Percentiles rank a stretch among this genome's conserved stretches.
These are phyloP conservation scores for Hygrophila difformis DNA, from an alignment of 257 asterid genomes.

Conservation along the genomic window DNA sequence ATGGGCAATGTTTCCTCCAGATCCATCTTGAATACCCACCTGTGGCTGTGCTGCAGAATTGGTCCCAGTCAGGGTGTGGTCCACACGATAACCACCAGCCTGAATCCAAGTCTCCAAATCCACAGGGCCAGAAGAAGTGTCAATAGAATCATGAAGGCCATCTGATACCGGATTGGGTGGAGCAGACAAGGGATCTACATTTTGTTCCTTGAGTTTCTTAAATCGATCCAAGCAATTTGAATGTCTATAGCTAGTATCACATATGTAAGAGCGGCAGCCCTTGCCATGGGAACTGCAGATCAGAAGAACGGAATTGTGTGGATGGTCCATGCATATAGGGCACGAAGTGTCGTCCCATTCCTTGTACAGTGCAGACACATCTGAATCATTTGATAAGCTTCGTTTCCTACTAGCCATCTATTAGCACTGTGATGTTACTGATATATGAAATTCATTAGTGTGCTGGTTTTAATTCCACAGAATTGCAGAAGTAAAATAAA, in stretches of 20 bases:
- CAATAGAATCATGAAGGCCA: conserved; percentile 1
- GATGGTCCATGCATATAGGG: conserved; percentile 90
- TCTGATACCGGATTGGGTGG: neutral
- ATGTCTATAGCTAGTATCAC: conserved; percentile 91
- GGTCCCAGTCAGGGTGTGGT: conserved; percentile 7
- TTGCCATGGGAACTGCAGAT: conserved; percentile 79
- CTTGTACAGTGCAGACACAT: conserved; percentile 52
- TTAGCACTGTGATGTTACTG: conserved; percentile 63
- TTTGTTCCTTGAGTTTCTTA: conserved; percentile 60
- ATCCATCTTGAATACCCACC: conserved; percentile 4
- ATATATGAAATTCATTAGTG: conserved; percentile 37
- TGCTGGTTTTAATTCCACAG: neutral
- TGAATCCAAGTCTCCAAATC: conserved; percentile 11
- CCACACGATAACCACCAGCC: neutral
- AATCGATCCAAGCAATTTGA: conserved; percentile 87
- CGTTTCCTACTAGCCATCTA: conserved; percentile 97
- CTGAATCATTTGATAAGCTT: conserved; percentile 68
- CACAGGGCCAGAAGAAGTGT: conserved; percentile 12
- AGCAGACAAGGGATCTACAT: conserved; percentile 21
- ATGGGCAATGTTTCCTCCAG: conserved; percentile 2
- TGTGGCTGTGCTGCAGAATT: conserved; percentile 7
- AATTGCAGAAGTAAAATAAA: neutral
- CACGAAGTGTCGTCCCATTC: conserved; percentile 95
- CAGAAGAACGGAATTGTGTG: conserved; percentile 82
- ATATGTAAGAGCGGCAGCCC: conserved; percentile 83